Base-by-base conservation (phyloP, 352 stramenopile species). In the Saprolegnia diclina region DNA sequence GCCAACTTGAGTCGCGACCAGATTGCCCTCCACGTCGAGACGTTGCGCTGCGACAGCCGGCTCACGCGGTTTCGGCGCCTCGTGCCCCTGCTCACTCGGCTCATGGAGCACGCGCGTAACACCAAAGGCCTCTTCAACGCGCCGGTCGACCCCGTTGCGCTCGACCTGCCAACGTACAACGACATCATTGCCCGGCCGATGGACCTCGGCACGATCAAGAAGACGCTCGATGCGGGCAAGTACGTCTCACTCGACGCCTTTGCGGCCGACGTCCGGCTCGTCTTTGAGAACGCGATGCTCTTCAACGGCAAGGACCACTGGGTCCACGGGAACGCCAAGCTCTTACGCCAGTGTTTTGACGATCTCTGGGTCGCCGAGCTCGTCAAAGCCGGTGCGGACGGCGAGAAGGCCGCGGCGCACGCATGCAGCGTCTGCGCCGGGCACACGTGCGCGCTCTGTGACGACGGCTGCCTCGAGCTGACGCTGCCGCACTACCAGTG, bases 201-300 rank as follows among this genome's bases (percentile, higher is more conserved):
- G 90, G 94, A 98, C 72, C 72, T 98, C 4, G 83, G 85, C 4
- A 98, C 92, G 0, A 77, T 98, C 22, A 90, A 87, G 29, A 73
- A 77, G 13, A 89, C 91, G 48, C 77, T 98, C 0, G 78, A 88
- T n/a, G 72, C 77, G 61, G 89, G 83, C 5, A 50, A 77, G 19
- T 98, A 98, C 74, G 77, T 95, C 38, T 82, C 86, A 22, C 79
- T 97, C 5, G 74, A 92, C 21, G 87, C 87, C 64, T 93, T 96
- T 65, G 73, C 77, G 19, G 72, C 71, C 5, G 87, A 97, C 71
- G 82, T 97, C 35, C 80, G 83, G 10, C 75, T 96, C 26, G 87
- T 96, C 62, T 96, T 96, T 77, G 72, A 89, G n/a, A 97, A 97
- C 69, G 88, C 90, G 9, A 95, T 92, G 78, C 73, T 73, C 9